A percentile compares a stretch with the other conserved stretches of the same genome.
These are phyloP conservation scores for Collybia sordida DNA, from an alignment of 768 basidiomycete genomes.

Conservation along the genomic window DNA sequence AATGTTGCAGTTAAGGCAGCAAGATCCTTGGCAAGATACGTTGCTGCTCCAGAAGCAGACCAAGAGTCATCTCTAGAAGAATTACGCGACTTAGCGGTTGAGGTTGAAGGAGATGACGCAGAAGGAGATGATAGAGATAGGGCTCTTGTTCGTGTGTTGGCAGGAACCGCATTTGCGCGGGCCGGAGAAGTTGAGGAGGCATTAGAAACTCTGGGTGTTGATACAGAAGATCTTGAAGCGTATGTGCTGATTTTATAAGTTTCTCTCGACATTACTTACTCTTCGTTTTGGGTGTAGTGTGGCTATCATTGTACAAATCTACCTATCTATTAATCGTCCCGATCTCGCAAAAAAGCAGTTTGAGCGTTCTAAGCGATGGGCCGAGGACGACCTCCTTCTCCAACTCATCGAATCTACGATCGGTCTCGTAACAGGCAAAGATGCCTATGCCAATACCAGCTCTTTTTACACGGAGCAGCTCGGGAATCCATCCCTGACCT, in stretches of 20 bases:
- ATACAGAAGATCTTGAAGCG: constrained; percentile 85
- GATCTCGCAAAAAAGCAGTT: constrained; percentile 88
- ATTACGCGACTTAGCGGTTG: constrained; percentile 81
- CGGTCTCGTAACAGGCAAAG: constrained; percentile 72
- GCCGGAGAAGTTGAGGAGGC: constrained; percentile 92
- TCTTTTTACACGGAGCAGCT: constrained; percentile 84
- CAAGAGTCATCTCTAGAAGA: constrained; percentile 72
- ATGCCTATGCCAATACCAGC: constrained; percentile 53
- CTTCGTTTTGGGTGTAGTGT: constrained; percentile 46
- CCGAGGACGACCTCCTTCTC: constrained; percentile 86
- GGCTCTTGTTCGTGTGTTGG: constrained; percentile 72
- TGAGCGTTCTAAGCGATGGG: constrained; percentile 79
- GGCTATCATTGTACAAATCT: constrained; percentile 80
- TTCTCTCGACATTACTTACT: not conserved
- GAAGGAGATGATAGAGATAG: constrained; percentile 70
- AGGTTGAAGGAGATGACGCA: constrained; percentile 79
- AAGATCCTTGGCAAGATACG: constrained; percentile 70
- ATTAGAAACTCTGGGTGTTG: constrained; percentile 79
- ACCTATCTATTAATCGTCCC: constrained; percentile 85
- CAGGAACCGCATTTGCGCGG: constrained; percentile 82
- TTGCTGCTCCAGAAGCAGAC: constrained; percentile 42
- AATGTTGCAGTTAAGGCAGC: constrained; percentile 72
- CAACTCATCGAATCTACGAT: constrained; percentile 88
- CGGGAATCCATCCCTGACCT: constrained; percentile 75
- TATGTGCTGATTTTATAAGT: constrained; percentile 42